Base-by-base conservation (phyloP, 169 alveolate genomes). In the Babesia caballi region DNA sequence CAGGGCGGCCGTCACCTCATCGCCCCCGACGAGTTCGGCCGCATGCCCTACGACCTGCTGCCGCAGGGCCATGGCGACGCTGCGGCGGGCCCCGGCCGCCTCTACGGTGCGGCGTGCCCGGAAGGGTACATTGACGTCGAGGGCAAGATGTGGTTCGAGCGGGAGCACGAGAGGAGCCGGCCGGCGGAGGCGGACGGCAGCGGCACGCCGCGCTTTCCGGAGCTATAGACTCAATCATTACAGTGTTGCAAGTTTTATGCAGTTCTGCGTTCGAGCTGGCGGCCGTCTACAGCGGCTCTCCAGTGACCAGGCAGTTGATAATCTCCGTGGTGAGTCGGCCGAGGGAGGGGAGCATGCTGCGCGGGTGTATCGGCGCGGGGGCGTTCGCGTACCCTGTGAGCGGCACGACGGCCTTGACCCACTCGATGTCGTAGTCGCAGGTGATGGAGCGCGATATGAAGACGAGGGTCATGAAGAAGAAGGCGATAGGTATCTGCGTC, bases 141-240 rank as follows among this genome's bases (percentile, higher is more conserved):
- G 66, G 85, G 85, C 17, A 65, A 47, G 21, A 66, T 76, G 70
- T 76, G 85, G 85, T 76, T 76, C 38, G 75, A 54, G 28, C 21
- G 53, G 27, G 68, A 56, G 63, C 54, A 52, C 33, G 66, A 56
- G 14, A 23, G 41, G 9, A 19, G 33, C 2, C 17, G 12, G 30
- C 47, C 70, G 21, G 75, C 66, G 46, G 33, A 19, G 5, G 47
- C 33, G 1, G 51, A 40, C 63, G 73, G 25, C 21, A 23, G 27
- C 17, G 32, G 17, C 21, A 76, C 85, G 4, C 85, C 85, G 44
- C 57, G 85, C 15, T 76, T 76, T 28, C 53, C 40, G 14, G 54
- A 38, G 4, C 33, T 8, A 49, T 46, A 40, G n/a, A 30, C 0
- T 60, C 21, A 40, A 12, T 9, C 12, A 4, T 27, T 38, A 28